Base-by-base conservation (phyloP, 2,329 filamentous ascomycete species). In the Sarocladium kiliense region DNA sequence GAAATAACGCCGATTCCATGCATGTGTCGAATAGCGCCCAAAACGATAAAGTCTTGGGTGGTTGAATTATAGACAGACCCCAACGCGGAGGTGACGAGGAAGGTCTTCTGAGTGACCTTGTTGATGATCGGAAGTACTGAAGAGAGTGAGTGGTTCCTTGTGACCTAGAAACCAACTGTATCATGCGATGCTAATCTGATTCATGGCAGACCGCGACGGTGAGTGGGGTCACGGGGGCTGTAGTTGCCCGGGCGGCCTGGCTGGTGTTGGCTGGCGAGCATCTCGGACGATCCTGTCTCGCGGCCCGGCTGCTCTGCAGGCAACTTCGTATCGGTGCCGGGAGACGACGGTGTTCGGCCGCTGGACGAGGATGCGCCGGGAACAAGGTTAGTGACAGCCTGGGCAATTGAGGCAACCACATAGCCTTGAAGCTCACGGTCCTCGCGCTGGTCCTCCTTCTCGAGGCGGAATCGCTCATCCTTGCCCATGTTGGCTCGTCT, bases 401-500 rank as follows among this genome's bases (percentile, higher is more conserved):
- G 81, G 12, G 88, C 82, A 61, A 93, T 88, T 3, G 85, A 85
- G 54, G 85, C 81, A 58, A 91, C 84, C 56, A 92, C 85, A 63
- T 88, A 88, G 61, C 81, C 80, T 57, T 88, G 82, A 27, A 94
- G 80, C 68, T 94, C 88, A 53, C 82, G 81, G 64, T 90, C 86
- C 67, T 94, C 89, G 49, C 78, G 78, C 62, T 83, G 80, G 68
- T 94, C 89, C 67, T 94, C 89, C 67, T 89, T 90, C 69, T 92
- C 86, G 14, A 94, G 77, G 41, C 84, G 80, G 71, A 91, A 92
- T 57, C 89, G 86, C 64, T 95, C 87, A 18, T 93, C 86, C 75
- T 97, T 96, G 68, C 81, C 79, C 79, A 96, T 83, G 72, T 95
- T 92, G 64, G 84, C 81, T 53, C 94, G 86, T 64, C 93, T 88